phyloP scores from a whole-genome alignment of 1,284 basidiomycete species.

The Naganishia sp. region DNA sequence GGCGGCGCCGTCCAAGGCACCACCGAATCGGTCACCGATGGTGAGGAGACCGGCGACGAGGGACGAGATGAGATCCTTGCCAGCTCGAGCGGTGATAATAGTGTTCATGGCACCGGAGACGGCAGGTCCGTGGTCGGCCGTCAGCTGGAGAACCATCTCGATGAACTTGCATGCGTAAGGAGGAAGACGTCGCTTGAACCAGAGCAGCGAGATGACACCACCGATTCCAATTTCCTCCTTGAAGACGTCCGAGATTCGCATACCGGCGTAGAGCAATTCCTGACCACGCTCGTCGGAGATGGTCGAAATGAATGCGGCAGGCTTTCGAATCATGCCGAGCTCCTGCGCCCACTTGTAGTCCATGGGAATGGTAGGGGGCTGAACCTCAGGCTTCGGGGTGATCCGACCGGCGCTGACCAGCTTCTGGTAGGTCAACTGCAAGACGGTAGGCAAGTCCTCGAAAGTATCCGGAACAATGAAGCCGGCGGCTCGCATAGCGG shows the following conservation, averaged over 20 bases:
- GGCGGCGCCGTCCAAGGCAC: conserved; percentile 97
- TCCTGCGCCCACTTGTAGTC: conserved; percentile 99
- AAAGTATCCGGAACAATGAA: conserved; percentile 98
- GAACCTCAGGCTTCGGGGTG: conserved; percentile 72
- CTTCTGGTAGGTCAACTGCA: conserved; percentile 80
- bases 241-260: conserved; percentile 98
- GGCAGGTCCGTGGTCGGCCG: conserved; percentile 97
- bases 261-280: conserved; percentile 96
- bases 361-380: conserved; percentile 96
- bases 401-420: conserved; percentile 75
- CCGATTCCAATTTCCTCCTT: conserved; percentile 96
- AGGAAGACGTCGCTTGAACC: conserved; percentile 87
- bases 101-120: conserved; percentile 95
- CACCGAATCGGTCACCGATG: conserved; percentile 97
- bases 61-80: conserved; percentile 97
- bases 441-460: conserved; percentile 85
- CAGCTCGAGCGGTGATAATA: conserved; percentile 96
- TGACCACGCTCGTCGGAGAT: conserved; percentile 99
- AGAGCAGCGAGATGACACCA: conserved; percentile 92
- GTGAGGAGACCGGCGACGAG: conserved; percentile 94
- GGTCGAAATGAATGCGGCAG: conserved; percentile 98
- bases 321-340: conserved; percentile 96
- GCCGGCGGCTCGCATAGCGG: conserved; percentile 89
- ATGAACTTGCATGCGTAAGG: conserved; percentile 78
- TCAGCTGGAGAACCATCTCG: conserved; percentile 99